Percentiles rank a stretch among this genome's conserved stretches.
These are phyloP conservation scores for Lophium mytilinum DNA, from an alignment of 495 filamentous ascomycete species.

Conservation along the genomic window DNA sequence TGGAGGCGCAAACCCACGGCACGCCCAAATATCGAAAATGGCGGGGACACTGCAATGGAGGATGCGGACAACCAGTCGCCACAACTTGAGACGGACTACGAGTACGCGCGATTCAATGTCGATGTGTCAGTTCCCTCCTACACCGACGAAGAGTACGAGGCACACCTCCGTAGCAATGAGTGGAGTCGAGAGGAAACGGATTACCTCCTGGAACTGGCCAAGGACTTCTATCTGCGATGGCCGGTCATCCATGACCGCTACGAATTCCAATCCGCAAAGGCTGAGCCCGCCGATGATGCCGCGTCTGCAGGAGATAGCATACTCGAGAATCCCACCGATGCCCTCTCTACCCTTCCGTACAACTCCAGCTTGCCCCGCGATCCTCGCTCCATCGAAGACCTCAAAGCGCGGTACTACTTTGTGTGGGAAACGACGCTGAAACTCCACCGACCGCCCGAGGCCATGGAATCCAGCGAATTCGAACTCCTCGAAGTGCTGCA, in stretches of 20 bases:
- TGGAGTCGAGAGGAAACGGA: conserved; percentile 93
- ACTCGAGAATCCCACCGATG: conserved; percentile 33
- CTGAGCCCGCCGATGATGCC: neutral
- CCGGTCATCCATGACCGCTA: conserved; percentile 89
- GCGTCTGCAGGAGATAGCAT: neutral
- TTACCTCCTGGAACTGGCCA: conserved; percentile 66
- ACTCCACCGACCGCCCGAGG: conserved; percentile 67
- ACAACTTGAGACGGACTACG: conserved; percentile 39
- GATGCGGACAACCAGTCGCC: conserved; percentile 30
- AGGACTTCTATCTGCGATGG: conserved; percentile 80
- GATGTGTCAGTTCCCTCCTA: conserved; percentile 66
- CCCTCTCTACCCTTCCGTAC: conserved; percentile 30
- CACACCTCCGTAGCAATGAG: conserved; percentile 58
- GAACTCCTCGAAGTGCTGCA: conserved; percentile 71
- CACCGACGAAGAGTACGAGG: conserved; percentile 76
- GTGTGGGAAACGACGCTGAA: conserved; percentile 79
- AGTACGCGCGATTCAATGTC: conserved; percentile 77
- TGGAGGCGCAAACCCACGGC: conserved; percentile 46
- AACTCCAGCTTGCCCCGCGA: conserved; percentile 30
- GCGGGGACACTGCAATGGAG: conserved; percentile 45
- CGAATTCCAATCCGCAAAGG: conserved; percentile 48
- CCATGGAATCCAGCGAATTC: conserved; percentile 80
- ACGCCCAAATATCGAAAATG: conserved; percentile 34
- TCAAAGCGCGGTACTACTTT: conserved; percentile 86
- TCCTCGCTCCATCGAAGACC: conserved; percentile 68